Evolutionary conservation across 2,329 filamentous ascomycete genomes (phyloP).

Genomic region (Calonectria crousiana): DNA sequence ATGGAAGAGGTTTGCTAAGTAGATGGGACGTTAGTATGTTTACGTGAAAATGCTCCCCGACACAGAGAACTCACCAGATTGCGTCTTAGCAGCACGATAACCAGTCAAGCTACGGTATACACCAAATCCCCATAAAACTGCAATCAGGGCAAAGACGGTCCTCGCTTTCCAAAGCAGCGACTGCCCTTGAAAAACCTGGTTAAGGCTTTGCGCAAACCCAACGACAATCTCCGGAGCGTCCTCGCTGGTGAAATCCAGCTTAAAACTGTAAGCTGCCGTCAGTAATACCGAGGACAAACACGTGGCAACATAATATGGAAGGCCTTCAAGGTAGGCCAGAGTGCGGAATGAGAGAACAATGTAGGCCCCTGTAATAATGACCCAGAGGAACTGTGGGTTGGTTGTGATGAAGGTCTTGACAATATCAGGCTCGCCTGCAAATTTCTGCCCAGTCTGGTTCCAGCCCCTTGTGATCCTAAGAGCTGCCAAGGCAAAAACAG

Average conservation of each 20-base stretch:
- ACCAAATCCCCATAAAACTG: slow-evolving; percentile 52
- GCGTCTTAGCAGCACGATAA: slow-evolving; percentile 35
- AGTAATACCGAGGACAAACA: slow-evolving; percentile 57
- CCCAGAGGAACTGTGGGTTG: slow-evolving; percentile 79
- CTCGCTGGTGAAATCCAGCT: slow-evolving; percentile 86
- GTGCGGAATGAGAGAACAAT: slow-evolving; percentile 65
- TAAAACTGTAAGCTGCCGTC: slow-evolving; percentile 80
- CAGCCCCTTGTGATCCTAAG: slow-evolving; percentile 81
- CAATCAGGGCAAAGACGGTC: slow-evolving; percentile 63
- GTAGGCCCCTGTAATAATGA: slow-evolving; percentile 77
- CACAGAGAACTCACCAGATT: slow-evolving; percentile 45
- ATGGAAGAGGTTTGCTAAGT: slow-evolving; percentile 65
- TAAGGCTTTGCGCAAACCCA: slow-evolving; percentile 56
- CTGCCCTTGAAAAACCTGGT: slow-evolving; percentile 55
- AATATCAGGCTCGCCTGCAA: slow-evolving; percentile 90
- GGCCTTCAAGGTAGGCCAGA: slow-evolving; percentile 54
- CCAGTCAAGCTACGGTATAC: slow-evolving; percentile 53
- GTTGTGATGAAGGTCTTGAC: slow-evolving; percentile 76
- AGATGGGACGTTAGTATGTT: not conserved
- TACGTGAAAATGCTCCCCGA: not conserved
- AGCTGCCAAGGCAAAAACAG: slow-evolving; percentile 64
- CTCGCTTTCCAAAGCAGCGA: slow-evolving; percentile 63
- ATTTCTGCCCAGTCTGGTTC: slow-evolving; percentile 99
- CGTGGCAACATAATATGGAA: slow-evolving; percentile 57
- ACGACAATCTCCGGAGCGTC: slow-evolving; percentile 87